Base-by-base conservation (phyloP, 129 eudicot genomes). In the Chrysanthemum makinoi region DNA sequence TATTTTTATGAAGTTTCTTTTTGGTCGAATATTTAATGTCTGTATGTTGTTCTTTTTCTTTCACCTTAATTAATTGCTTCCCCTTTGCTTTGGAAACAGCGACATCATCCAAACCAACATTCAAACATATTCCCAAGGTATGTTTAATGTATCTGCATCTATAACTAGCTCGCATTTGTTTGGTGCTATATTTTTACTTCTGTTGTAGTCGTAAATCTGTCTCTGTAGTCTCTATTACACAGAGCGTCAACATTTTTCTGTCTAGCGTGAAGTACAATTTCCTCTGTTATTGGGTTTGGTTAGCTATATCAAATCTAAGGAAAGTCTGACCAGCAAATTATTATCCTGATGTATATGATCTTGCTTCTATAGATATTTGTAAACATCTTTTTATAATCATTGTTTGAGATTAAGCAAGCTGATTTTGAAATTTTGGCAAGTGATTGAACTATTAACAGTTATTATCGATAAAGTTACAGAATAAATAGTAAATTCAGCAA, bases 101-200 rank as follows among this genome's bases (percentile, higher is more conserved):
- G 63, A 69, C 15, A 57, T 81, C 82, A 19, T 15, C 82, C 71
- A 86, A 83, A 72, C 95, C 84, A 16, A 77, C 86, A 65, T 90
- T 90, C 81, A 95, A 95, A 82, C 99, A 95, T 79, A 83, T 95
- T 44, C 99, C 99, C 35, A 95, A 90, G 89, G 99, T 90, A 83
- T 65, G 70, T 22, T 60, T 62, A 47, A 65, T 68, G 54, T n/a
- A 22, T 71, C 57, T 73, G 16, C 70, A n/a, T 64, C 57, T 59
- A 43, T 53, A 53, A 14, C 13, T 48, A 20, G 53, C 71, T 17
- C 53, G n/a, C 22, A 62, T 44, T 26, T 28, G 18, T 62, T 35
- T 65, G 46, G 56, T 39, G 72, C 50, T 47, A 47, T 26, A 28
- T 67, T 65, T 56, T 75, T 75, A 20, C 77, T 48, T 59, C 69